These are phyloP conservation scores for Tanozyma kutaoensis DNA, from an alignment of 805 yeast genomes.

Conservation along the genomic window DNA sequence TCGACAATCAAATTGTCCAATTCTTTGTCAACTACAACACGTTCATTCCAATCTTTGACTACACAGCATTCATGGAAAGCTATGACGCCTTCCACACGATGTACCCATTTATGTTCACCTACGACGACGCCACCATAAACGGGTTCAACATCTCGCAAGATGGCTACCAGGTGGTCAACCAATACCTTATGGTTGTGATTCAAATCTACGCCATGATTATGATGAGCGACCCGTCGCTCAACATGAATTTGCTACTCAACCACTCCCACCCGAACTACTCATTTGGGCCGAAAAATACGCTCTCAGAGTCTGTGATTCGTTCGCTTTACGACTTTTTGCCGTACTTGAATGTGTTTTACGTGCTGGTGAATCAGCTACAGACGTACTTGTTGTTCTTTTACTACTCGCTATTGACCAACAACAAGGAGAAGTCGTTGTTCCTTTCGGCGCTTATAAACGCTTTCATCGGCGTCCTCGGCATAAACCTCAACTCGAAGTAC, in stretches of 20 bases:
- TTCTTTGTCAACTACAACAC: slow-evolving; percentile 40
- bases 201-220: slow-evolving; percentile 39
- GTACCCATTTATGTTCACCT: slow-evolving; percentile 34
- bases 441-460: slow-evolving; percentile 26
- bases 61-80: slow-evolving; percentile 36
- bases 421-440: slow-evolving; percentile 25
- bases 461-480: slow-evolving; percentile 28
- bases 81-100: slow-evolving; percentile 34
- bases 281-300: slow-evolving; percentile 4
- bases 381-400: slow-evolving; percentile 35
- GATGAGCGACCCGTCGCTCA: slow-evolving; percentile 33
- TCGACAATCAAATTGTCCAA: slow-evolving; percentile 34
- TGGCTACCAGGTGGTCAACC: slow-evolving; percentile 28
- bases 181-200: slow-evolving; percentile 28
- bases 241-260: slow-evolving; percentile 25
- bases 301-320: slow-evolving; percentile 10
- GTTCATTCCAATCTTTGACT: slow-evolving; percentile 42
- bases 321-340: slow-evolving; percentile 32
- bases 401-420: slow-evolving; percentile 30
- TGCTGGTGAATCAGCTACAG: slow-evolving; percentile 34
- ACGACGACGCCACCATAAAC: slow-evolving; percentile 31
- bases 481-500: slow-evolving; percentile 26
- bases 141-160: slow-evolving; percentile 31
- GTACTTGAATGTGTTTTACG: slow-evolving; percentile 34
- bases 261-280: slow-evolving; percentile 21